Evolutionary conservation across 768 basidiomycete species (phyloP), one percentile per base, ranked within the genome.

Genomic region (Boletus reticuloceps): DNA sequence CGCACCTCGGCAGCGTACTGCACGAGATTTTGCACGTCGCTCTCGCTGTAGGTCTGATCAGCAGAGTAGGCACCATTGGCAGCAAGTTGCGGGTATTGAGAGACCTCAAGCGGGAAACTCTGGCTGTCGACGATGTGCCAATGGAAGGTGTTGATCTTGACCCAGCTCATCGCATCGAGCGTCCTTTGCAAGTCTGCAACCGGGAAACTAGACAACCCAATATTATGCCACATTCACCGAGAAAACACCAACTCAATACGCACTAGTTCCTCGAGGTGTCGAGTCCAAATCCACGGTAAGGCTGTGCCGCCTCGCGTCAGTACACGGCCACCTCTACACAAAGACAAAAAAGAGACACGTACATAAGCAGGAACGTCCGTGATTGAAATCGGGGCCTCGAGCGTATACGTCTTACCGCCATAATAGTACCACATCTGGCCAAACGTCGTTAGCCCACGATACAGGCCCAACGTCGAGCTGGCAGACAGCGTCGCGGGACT

Each of bases 91-190:
- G 85, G 78, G 64, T 81, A 86, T 11, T 77, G 78, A 4, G 81
- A 74, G 19, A 93, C 72, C 38, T 79, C 75, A 14, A 94, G 76
- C 2, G 92, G 91, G 75, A 89, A 94, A 36, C 83, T 85, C 63
- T 94, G 89, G 51, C 84, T 83, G 70, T 94, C 92, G 36, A 84
- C 84, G 53, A 91, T 76, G 64, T 94, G 92, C 91, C 91, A 94
- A 59, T 94, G 89, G 61, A 94, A 81, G 1, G 81, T 82, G 68
- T 85, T 91, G 50, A 72, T 73, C 75, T 84, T 85, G 55, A 77
- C 76, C 71, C 76, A 76, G 14, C 74, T 73, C 79, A 83, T 82
- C 12, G 79, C 76, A 38, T 82, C 78, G 20, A 85, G 58, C 1
- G 79, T 81, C 43, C 79, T 70, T 3, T 69, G 44, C 52, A 80